A percentile compares a stretch with the other conserved stretches of the same genome.
phyloP scores from a whole-genome alignment of 257 asterid genomes.

The Voacanga thouarsii region DNA sequence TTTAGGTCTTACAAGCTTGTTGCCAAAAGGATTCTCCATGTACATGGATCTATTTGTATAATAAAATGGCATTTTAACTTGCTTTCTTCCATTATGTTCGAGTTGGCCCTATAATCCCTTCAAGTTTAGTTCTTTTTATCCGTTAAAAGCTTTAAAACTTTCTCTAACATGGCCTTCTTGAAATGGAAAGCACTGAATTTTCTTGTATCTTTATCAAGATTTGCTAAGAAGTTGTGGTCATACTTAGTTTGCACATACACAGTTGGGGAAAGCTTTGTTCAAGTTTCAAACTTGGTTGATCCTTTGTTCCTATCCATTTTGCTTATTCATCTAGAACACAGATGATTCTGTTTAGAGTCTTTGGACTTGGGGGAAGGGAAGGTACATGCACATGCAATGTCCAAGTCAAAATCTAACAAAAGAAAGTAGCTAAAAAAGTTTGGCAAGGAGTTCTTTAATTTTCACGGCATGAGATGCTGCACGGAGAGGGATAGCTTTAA shows the following conservation, averaged over 20 bases:
- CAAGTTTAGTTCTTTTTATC: not conserved
- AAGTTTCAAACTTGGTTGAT: not conserved
- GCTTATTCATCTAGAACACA: not conserved
- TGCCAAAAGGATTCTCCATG: constrained; percentile 4
- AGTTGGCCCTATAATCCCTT: too few relatives aligned
- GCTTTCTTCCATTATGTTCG: not conserved
- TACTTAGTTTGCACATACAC: too few relatives aligned
- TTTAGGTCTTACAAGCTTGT: constrained; percentile 2
- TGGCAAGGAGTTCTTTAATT: not conserved
- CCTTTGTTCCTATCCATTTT: not conserved
- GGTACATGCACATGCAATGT: constrained; percentile 7
- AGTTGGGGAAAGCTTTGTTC: not conserved
- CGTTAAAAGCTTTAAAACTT: not conserved
- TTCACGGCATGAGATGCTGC: constrained; percentile 25
- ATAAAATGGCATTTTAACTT: constrained; percentile 20
- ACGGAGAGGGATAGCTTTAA: constrained; percentile 16
- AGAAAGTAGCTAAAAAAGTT: not conserved
- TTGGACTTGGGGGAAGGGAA: not conserved
- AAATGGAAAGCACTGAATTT: not conserved
- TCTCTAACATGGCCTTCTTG: not conserved
- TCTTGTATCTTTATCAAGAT: not conserved
- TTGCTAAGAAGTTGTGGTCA: not conserved
- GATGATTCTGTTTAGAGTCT: not conserved
- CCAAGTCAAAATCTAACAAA: constrained; percentile 4
- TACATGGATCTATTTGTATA: constrained; percentile 14